Conservation (phyloP, 2,329 filamentous ascomycete species). For the Aspergillus neotritici region DNA sequence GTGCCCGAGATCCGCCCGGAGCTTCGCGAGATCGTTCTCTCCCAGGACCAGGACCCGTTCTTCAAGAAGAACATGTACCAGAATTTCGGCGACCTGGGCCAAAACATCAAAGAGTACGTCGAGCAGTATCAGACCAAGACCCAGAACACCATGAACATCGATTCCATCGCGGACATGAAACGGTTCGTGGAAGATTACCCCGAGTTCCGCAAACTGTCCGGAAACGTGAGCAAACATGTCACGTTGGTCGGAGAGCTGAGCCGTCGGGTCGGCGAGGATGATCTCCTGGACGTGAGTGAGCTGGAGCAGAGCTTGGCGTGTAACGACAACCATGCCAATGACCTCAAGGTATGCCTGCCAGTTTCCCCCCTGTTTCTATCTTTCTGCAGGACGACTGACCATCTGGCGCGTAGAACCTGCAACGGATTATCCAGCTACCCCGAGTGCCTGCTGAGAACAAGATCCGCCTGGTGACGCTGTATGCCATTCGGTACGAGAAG, state of each 20-base stretch:
- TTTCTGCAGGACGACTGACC: not conserved
- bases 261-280: slow-evolving; percentile 76
- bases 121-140: slow-evolving; percentile 97
- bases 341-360: slow-evolving; percentile 65
- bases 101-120: slow-evolving; percentile 98
- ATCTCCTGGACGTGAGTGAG: slow-evolving; percentile 91
- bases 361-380: not conserved
- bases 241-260: slow-evolving; percentile 92
- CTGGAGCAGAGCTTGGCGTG: slow-evolving; percentile 94
- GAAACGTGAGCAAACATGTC: slow-evolving; percentile 98
- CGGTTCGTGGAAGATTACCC: slow-evolving; percentile 98
- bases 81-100: slow-evolving; percentile 91
- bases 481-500: slow-evolving; percentile 86
- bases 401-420: slow-evolving; percentile 57
- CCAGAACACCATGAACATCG: slow-evolving; percentile 92
- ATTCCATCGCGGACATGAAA: slow-evolving; percentile 98
- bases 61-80: slow-evolving; percentile 99
- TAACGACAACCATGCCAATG: slow-evolving; percentile 86
- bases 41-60: slow-evolving; percentile 95
- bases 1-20: slow-evolving; percentile 81
- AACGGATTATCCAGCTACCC: slow-evolving; percentile 76
- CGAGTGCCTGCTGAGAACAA: slow-evolving; percentile 76
- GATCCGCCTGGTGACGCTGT: slow-evolving; percentile 84
- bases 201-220: slow-evolving; percentile 92
- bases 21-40: slow-evolving; percentile 87